Conservation (phyloP, 371 early-diverging fungal species). For the Sporodiniella umbellata region DNA sequence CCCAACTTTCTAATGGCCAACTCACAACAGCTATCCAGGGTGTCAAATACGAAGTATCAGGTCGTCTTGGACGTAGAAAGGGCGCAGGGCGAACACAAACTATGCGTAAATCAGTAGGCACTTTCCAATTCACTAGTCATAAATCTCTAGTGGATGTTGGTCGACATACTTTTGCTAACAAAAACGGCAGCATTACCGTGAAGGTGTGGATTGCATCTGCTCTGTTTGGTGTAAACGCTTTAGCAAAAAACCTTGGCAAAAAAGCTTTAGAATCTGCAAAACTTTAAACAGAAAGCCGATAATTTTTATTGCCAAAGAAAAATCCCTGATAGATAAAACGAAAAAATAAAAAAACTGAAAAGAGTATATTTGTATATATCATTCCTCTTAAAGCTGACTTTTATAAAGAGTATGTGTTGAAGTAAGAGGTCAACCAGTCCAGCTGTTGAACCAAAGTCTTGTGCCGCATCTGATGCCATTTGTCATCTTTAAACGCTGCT, state of each 20-base stretch:
- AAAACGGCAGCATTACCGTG: constrained; percentile 52
- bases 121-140: constrained; percentile 50
- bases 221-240: constrained; percentile 47
- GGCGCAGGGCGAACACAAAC: constrained; percentile 43
- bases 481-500: constrained; percentile 32
- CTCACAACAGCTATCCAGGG: constrained; percentile 50
- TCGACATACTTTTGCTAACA: constrained; percentile 50
- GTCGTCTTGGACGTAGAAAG: constrained; percentile 47
- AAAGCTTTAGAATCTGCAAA: constrained; percentile 30
- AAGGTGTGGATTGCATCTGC: constrained; percentile 53
- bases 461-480: constrained; percentile 38
- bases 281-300: constrained; percentile 12
- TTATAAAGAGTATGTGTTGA: constrained; percentile 6
- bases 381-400: no score
- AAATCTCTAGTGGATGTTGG: constrained; percentile 49
- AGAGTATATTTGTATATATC: background rate
- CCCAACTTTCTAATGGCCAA: constrained; percentile 40
- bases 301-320: background rate
- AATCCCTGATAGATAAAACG: background rate
- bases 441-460: constrained; percentile 41
- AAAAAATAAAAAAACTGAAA: background rate
- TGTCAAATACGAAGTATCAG: constrained; percentile 49
- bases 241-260: constrained; percentile 30
- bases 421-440: constrained; percentile 36
- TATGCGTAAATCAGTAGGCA: constrained; percentile 46